Evolutionary conservation across 208 protist genomes (phyloP).

Genomic region (Trypanosoma boissoni): DNA sequence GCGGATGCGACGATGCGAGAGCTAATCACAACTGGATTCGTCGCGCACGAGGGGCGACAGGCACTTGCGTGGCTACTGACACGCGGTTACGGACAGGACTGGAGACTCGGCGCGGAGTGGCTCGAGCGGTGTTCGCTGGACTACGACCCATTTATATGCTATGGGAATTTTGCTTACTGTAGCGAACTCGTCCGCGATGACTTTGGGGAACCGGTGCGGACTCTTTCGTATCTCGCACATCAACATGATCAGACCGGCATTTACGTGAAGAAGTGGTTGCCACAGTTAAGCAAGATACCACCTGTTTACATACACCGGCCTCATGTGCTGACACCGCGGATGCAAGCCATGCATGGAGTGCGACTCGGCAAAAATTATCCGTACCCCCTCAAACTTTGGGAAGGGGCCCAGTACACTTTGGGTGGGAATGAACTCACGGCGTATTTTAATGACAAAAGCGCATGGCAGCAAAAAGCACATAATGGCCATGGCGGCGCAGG

Average conservation of each 20-base stretch:
- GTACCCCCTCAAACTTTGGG: slow-evolving; percentile 89
- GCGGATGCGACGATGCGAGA: slow-evolving; percentile 88
- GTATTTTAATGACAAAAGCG: slow-evolving; percentile 41
- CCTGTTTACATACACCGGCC: slow-evolving; percentile 89
- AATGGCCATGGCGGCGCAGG: slow-evolving; percentile 41
- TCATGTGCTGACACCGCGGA: slow-evolving; percentile 77
- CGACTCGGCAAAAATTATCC: slow-evolving; percentile 83
- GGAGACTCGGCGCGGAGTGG: slow-evolving; percentile 88
- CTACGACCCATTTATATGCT: slow-evolving; percentile 89
- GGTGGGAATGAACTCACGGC: slow-evolving; percentile 45
- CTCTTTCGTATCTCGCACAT: slow-evolving; percentile 75
- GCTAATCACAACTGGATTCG: slow-evolving; percentile 73
- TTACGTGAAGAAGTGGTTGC: slow-evolving; percentile 89
- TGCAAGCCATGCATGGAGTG: slow-evolving; percentile 87
- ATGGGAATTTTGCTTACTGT: slow-evolving; percentile 79
- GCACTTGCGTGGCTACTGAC: slow-evolving; percentile 81
- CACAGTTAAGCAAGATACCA: slow-evolving; percentile 79
- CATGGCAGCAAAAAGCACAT: slow-evolving; percentile 23
- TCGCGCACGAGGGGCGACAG: slow-evolving; percentile 71
- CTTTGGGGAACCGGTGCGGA: slow-evolving; percentile 80
- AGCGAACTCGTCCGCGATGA: slow-evolving; percentile 77
- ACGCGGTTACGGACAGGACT: slow-evolving; percentile 86
- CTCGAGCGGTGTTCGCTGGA: slow-evolving; percentile 86
- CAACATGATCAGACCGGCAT: slow-evolving; percentile 90
- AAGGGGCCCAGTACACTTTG: slow-evolving; percentile 60